phyloP scores from a whole-genome alignment of 164 flowering plant genomes.

The Vitis riparia region DNA sequence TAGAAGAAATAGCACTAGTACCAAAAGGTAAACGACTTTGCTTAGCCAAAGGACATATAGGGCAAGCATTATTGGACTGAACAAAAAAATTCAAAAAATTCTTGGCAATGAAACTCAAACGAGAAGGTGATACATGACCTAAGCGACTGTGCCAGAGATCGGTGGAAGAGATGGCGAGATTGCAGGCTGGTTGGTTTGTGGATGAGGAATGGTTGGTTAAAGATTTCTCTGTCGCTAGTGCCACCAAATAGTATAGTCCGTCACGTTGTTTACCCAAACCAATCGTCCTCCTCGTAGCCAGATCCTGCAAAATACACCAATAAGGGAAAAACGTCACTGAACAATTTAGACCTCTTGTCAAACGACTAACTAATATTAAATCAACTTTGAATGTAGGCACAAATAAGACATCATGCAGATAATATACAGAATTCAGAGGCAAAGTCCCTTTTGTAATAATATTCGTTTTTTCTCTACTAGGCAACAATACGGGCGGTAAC shows the following conservation, averaged over 20 bases:
- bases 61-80: background rate
- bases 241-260: conserved; percentile 1
- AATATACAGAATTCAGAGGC: no score
- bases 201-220: background rate
- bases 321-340: background rate
- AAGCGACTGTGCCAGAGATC: conserved; percentile 2
- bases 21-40: background rate
- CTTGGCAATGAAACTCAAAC: background rate
- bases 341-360: background rate
- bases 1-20: background rate
- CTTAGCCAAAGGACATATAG: conserved; percentile 1
- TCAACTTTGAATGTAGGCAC: no score
- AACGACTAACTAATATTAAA: background rate
- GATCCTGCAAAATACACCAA: background rate
- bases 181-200: background rate
- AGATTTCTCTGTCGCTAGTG: background rate
- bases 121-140: background rate
- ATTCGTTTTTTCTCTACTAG: no score
- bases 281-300: no score
- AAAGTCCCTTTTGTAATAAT: no score
- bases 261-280: background rate
- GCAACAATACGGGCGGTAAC: no score
- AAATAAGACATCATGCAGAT: no score
- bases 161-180: background rate
- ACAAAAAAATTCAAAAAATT: background rate